phyloP scores from a whole-genome alignment of 2,329 filamentous ascomycete species.

The Aspergillus pseudoterreus region DNA sequence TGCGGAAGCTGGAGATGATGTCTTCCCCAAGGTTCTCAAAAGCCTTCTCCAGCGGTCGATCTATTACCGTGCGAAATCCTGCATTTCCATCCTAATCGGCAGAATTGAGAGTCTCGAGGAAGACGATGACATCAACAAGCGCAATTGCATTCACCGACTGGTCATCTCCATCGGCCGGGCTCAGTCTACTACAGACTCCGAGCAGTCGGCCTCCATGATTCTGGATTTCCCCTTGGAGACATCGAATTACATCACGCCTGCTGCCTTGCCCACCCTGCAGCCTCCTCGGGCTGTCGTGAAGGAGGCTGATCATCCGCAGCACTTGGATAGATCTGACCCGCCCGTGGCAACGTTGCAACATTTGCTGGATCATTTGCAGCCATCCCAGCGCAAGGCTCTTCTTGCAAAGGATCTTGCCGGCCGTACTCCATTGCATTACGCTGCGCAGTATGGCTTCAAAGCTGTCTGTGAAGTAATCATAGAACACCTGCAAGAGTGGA shows the following conservation, averaged over 20 bases:
- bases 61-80: slow-evolving; percentile 69
- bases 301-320: slow-evolving; percentile 59
- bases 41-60: slow-evolving; percentile 48
- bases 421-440: slow-evolving; percentile 84
- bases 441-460: slow-evolving; percentile 90
- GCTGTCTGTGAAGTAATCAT: slow-evolving; percentile 86
- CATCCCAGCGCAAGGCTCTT: slow-evolving; percentile 65
- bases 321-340: slow-evolving; percentile 67
- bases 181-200: slow-evolving; percentile 53
- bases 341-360: slow-evolving; percentile 65
- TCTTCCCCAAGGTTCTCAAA: slow-evolving; percentile 61
- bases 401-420: slow-evolving; percentile 72
- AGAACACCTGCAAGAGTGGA: slow-evolving; percentile 84
- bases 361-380: slow-evolving; percentile 64
- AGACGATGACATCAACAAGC: slow-evolving; percentile 85
- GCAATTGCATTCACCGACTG: slow-evolving; percentile 88
- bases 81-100: slow-evolving; percentile 67
- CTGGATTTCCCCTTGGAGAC: slow-evolving; percentile 51
- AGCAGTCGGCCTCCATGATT: slow-evolving; percentile 52
- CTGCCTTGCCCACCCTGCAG: slow-evolving; percentile 62
- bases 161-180: slow-evolving; percentile 87
- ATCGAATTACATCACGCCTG: slow-evolving; percentile 74
- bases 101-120: slow-evolving; percentile 73
- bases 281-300: slow-evolving; percentile 61
- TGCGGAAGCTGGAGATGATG: slow-evolving; percentile 55